Conservation (phyloP, 306 rosid species). For the Dicorynia guianensis region DNA sequence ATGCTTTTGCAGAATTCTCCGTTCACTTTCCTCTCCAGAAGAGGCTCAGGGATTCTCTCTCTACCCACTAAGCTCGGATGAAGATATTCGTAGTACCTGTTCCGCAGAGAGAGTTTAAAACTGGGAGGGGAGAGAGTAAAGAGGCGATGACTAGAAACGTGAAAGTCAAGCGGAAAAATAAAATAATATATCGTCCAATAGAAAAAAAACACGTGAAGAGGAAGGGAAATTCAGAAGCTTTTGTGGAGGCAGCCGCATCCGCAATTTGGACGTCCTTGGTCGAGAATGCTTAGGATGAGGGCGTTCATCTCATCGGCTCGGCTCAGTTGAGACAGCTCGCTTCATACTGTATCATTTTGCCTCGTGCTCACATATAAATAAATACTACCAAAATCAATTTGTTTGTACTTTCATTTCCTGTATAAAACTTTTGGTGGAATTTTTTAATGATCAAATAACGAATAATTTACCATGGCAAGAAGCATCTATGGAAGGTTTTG, state of each 20-base stretch:
- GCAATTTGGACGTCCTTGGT: conserved; percentile 58
- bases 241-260: conserved; percentile 20
- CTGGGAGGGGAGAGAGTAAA: conserved; percentile 34
- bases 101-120: conserved; percentile 47
- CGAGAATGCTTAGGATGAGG: conserved; percentile 45
- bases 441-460: too few species aligned
- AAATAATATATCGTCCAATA: conserved; percentile 29
- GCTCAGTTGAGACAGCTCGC: neutral
- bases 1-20: neutral
- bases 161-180: neutral
- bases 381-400: too few species aligned
- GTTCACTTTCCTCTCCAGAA: conserved; percentile 7
- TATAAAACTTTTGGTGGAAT: too few species aligned
- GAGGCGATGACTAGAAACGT: conserved; percentile 4
- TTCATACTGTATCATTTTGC: neutral
- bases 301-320: neutral
- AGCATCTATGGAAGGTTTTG: too few species aligned
- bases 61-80: conserved; percentile 49
- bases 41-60: neutral
- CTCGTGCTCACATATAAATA: conserved; percentile 14
- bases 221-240: neutral
- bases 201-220: conserved; percentile 44
- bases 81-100: conserved; percentile 54
- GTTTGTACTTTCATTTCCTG: too few species aligned
- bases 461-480: too few species aligned